These are phyloP conservation scores for Aspergillus taichungensis DNA, from an alignment of 495 filamentous ascomycete species.

Conservation along the genomic window DNA sequence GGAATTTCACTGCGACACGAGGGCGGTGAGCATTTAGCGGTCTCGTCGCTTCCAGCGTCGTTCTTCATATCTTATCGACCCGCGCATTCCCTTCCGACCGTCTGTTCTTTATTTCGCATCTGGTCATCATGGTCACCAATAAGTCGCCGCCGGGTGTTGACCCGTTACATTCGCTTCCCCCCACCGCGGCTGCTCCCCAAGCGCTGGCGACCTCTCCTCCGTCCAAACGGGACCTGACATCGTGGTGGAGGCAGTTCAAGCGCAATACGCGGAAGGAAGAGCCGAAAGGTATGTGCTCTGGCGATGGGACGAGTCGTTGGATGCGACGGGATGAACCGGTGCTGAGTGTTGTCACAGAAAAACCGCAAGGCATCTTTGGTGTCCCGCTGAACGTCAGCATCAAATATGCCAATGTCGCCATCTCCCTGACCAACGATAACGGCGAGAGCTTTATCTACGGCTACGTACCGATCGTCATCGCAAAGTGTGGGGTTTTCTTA, in stretches of 20 bases:
- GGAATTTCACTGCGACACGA: slow-evolving; percentile 26
- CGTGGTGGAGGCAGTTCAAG: slow-evolving; percentile 90
- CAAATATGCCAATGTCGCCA: slow-evolving; percentile 96
- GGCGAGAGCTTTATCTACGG: slow-evolving; percentile 96
- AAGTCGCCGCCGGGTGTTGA: slow-evolving; percentile 35
- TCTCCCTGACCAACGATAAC: slow-evolving; percentile 83
- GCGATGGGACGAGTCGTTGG: neutral
- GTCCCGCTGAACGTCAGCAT: slow-evolving; percentile 93
- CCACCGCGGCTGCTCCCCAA: slow-evolving; percentile 22
- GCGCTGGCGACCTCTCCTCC: slow-evolving; percentile 48
- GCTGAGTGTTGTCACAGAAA: slow-evolving; percentile 14
- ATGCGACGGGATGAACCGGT: slow-evolving; percentile 2
- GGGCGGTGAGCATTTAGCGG: slow-evolving; percentile 25
- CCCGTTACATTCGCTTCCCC: slow-evolving; percentile 23
- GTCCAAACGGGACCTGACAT: slow-evolving; percentile 70
- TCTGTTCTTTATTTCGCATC: slow-evolving; percentile 6
- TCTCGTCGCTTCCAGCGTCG: slow-evolving; percentile 7
- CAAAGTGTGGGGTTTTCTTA: slow-evolving; percentile 94
- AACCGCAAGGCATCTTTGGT: slow-evolving; percentile 69
- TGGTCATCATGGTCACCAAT: slow-evolving; percentile 33
- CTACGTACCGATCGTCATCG: slow-evolving; percentile 97
- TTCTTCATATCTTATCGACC: slow-evolving; percentile 2
- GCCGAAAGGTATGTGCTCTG: slow-evolving; percentile 53
- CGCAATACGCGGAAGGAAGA: slow-evolving; percentile 66
- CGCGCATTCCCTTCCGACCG: slow-evolving; percentile 1